phyloP scores from a whole-genome alignment of 805 yeast genomes.

The Myxozyma sirexii region DNA sequence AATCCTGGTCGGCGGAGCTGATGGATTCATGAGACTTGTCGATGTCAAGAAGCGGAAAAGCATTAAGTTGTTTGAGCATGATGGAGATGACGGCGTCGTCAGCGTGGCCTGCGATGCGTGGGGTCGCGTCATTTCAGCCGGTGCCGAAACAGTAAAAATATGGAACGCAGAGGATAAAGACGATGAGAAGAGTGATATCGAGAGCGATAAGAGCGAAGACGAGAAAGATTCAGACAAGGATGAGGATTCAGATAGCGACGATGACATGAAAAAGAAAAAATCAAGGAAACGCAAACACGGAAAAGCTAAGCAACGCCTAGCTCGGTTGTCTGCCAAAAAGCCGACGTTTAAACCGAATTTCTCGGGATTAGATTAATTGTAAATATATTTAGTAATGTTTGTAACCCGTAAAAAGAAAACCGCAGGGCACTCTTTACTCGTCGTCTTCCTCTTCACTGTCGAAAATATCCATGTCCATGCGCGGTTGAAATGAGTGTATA shows the following conservation, averaged over 20 bases:
- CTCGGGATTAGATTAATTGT: slow-evolving; percentile 15
- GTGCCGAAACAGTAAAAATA: slow-evolving; percentile 77
- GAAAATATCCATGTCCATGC: slow-evolving; percentile 4
- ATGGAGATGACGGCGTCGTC: slow-evolving; percentile 71
- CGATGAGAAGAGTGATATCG: slow-evolving; percentile 1
- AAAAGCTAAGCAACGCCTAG: slow-evolving; percentile 38
- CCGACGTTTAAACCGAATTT: slow-evolving; percentile 3
- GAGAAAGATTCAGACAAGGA: slow-evolving; percentile 43
- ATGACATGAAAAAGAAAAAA: slow-evolving; percentile 40
- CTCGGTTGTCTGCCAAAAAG: slow-evolving; percentile 37
- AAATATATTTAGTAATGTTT: neutral
- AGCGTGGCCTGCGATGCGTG: slow-evolving; percentile 77
- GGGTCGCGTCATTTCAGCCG: slow-evolving; percentile 77
- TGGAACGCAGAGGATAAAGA: slow-evolving; percentile 54
- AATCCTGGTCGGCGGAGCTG: slow-evolving; percentile 61
- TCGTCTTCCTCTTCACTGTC: slow-evolving; percentile 4
- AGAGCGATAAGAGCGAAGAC: slow-evolving; percentile 40
- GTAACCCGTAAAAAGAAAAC: too few species aligned
- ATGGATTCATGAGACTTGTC: slow-evolving; percentile 70
- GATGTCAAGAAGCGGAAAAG: slow-evolving; percentile 66
- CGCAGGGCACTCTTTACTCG: too few species aligned
- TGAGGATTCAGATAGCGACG: slow-evolving; percentile 51
- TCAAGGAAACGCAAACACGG: slow-evolving; percentile 22
- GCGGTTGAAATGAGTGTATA: neutral
- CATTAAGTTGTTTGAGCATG: slow-evolving; percentile 67